Evolutionary conservation across 306 rosid species (phyloP).

Genomic region (Vachellia collinsii): DNA sequence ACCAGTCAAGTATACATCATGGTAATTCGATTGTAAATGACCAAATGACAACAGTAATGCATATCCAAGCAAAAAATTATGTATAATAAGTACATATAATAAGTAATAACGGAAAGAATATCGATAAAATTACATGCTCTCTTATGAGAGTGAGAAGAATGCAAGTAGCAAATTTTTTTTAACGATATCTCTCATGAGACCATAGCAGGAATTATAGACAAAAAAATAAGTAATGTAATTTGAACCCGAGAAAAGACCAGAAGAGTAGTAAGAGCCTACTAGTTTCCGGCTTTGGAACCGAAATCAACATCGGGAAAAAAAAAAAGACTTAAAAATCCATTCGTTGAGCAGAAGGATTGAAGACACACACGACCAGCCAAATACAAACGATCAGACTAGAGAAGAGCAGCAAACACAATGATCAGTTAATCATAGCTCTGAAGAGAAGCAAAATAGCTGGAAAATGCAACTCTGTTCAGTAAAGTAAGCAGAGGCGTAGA

Average conservation of each 20-base stretch:
- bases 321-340: not conserved
- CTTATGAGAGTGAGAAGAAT: constrained; percentile 12
- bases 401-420: constrained; percentile 15
- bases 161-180: not conserved
- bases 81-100: not conserved
- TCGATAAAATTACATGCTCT: not conserved
- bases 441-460: not conserved
- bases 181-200: not conserved
- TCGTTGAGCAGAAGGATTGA: not conserved
- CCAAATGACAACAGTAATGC: not conserved
- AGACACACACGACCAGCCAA: not conserved
- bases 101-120: not conserved
- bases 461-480: constrained; percentile 25
- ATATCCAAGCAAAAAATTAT: not conserved
- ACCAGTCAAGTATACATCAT: constrained; percentile 18
- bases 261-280: not conserved
- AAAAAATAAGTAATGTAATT: not conserved
- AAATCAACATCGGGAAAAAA: not conserved
- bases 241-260: not conserved
- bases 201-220: not conserved
- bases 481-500: constrained; percentile 29
- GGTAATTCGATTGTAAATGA: not conserved
- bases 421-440: not conserved
- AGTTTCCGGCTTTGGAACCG: constrained; percentile 4
- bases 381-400: constrained; percentile 19